Evolutionary conservation across 306 rosid genomes (phyloP).

Genomic region (Mucuna pruriens): DNA sequence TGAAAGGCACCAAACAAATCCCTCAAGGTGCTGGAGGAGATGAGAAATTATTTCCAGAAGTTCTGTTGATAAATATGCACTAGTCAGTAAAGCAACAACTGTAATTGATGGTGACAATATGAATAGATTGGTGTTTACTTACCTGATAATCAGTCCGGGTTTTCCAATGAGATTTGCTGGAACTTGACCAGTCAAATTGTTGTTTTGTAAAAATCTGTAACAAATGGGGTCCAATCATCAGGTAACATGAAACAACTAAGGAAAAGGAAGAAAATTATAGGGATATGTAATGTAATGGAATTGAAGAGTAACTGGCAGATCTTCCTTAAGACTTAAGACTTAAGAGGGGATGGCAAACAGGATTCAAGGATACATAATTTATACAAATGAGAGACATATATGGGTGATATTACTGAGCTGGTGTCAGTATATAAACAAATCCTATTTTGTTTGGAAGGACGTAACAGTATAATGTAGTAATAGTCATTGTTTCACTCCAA

Average conservation of each 20-base stretch:
- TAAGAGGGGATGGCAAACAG: background rate
- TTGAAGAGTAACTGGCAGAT: constrained; percentile 12
- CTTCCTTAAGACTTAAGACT: background rate
- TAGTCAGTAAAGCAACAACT: constrained; percentile 36
- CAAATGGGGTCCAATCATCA: constrained; percentile 42
- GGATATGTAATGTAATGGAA: constrained; percentile 10
- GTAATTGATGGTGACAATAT: constrained; percentile 6
- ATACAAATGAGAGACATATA: background rate
- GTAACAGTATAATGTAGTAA: background rate
- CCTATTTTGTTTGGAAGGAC: background rate
- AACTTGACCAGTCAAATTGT: constrained; percentile 82
- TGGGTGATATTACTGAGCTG: background rate
- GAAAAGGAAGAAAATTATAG: background rate
- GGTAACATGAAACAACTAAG: constrained; percentile 30
- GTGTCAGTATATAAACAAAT: background rate
- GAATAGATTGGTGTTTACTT: constrained; percentile 24
- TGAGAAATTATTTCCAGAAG: constrained; percentile 65
- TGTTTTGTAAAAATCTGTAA: constrained; percentile 85
- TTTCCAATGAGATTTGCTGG: constrained; percentile 71
- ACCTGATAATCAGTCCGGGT: constrained; percentile 67
- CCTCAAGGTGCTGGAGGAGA: constrained; percentile 66
- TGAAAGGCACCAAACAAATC: constrained; percentile 21
- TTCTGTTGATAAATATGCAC: constrained; percentile 53
- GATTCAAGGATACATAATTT: background rate
- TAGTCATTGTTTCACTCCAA: background rate